Percentiles rank a stretch among this genome's conserved stretches.
Evolutionary conservation across 2,329 filamentous ascomycete genomes (phyloP).

Genomic region (Venturiaceae sp.): DNA sequence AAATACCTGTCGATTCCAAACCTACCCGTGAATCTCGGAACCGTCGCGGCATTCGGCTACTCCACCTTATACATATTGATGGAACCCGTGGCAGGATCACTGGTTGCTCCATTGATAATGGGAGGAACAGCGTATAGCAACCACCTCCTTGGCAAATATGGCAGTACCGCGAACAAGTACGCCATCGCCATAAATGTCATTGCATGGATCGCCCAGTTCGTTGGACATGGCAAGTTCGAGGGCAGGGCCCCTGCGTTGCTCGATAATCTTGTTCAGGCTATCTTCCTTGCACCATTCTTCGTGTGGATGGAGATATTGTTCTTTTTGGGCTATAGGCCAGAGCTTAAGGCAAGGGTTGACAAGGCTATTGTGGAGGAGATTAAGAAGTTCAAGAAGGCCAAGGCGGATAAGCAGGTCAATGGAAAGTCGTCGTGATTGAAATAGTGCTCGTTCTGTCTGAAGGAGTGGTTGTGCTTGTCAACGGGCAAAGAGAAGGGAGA

Average conservation of each 20-base stretch:
- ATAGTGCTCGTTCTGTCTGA: background rate
- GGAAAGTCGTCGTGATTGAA: conserved; percentile 11
- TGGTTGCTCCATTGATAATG: conserved; percentile 67
- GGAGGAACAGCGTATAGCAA: conserved; percentile 66
- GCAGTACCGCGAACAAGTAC: conserved; percentile 49
- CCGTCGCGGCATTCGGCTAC: conserved; percentile 52
- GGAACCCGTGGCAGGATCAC: conserved; percentile 81
- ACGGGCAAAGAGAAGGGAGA: background rate
- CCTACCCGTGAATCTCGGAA: conserved; percentile 51
- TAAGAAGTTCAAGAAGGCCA: conserved; percentile 55
- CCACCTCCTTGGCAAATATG: conserved; percentile 57
- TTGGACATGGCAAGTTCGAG: conserved; percentile 86
- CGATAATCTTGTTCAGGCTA: conserved; percentile 83
- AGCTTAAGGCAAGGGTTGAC: conserved; percentile 73
- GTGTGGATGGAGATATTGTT: conserved; percentile 96
- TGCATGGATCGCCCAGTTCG: conserved; percentile 81
- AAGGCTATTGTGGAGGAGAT: conserved; percentile 68
- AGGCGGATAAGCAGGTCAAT: conserved; percentile 33
- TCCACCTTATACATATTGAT: conserved; percentile 78
- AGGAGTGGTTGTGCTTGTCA: background rate
- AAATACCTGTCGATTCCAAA: conserved; percentile 41
- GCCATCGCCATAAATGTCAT: conserved; percentile 61
- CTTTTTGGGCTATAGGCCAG: conserved; percentile 77
- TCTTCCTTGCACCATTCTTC: conserved; percentile 91
- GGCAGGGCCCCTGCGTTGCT: conserved; percentile 78